Evolutionary conservation across 345 rosid genomes (phyloP).

Genomic region (Gossypium arboreum): DNA sequence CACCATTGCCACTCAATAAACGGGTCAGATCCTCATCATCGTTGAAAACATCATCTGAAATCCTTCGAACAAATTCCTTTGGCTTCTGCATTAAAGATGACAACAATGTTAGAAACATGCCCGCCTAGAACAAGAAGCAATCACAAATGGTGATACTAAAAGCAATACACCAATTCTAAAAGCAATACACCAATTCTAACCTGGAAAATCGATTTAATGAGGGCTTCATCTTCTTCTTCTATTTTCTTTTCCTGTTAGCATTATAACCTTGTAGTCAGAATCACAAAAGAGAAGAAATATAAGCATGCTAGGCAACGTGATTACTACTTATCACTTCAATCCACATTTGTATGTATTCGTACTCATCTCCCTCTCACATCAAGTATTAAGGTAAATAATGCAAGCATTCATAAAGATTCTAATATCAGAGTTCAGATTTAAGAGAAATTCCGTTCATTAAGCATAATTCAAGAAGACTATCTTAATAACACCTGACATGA

Average conservation of each 20-base stretch:
- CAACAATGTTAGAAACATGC: slow-evolving; percentile 9
- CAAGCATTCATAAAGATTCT: neutral
- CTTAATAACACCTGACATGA: neutral
- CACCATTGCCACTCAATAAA: slow-evolving; percentile 23
- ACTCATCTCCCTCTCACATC: neutral
- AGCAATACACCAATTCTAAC: slow-evolving; percentile 27
- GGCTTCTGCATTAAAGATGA: slow-evolving; percentile 30
- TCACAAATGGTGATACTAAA: neutral
- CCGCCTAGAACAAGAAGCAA: neutral
- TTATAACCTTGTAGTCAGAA: neutral
- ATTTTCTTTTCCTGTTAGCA: slow-evolving; percentile 45
- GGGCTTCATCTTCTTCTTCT: slow-evolving; percentile 76
- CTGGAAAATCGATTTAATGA: slow-evolving; percentile 63
- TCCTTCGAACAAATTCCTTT: slow-evolving; percentile 51
- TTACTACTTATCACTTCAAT: neutral
- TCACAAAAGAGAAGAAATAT: neutral
- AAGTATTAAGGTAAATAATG: neutral
- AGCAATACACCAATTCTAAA: slow-evolving; percentile 21
- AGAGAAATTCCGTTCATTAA: neutral
- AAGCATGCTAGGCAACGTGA: neutral
- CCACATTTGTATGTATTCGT: neutral
- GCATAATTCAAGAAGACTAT: neutral
- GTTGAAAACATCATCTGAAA: slow-evolving; percentile 48
- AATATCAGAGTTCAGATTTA: neutral
- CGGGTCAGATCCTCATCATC: slow-evolving; percentile 34